Evolutionary conservation across 129 eudicot species (phyloP), one percentile per base, ranked within the genome.

Genomic region (Tagetes erecta): DNA sequence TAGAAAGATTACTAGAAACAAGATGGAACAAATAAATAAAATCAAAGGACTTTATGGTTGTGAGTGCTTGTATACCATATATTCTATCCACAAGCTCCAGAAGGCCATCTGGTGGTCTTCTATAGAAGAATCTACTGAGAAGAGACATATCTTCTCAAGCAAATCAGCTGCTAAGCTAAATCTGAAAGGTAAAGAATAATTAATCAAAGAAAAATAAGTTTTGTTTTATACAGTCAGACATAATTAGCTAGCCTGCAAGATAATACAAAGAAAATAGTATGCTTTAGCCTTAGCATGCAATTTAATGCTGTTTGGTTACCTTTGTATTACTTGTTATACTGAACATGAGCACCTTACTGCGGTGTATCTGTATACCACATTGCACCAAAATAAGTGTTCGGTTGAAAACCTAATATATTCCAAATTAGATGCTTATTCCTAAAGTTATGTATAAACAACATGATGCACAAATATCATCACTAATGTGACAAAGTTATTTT

Each of bases 61-160:
- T 13, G 55, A 70, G 68, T 66, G 74, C 39, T 49, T 46, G 27
- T 50, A 84, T 89, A 95, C 99, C 99, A 73, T 91, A 95, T 31
- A 95, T 92, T 85, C 99, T 95, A 51, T 91, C 99, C 52, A 85
- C 89, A 40, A 95, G 87, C 83, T 95, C 97, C 9, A 95, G 96
- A 90, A 95, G 81, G 55, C 99, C 99, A 89, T 95, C 99, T 62
- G 97, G 99, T 0, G 97, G 95, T 77, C 96, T 91, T 78, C 84
- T 91, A 81, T 88, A 80, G 60, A 94, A 94, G 87, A 94, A 94
- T 87, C 99, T 88, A 83, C 95, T 95, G 51, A 95, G 90, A 59
- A 95, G 80, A 31, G 99, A 87, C 99, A 95, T 95, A 45, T 35
- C 58, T 82, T 57, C 39, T 66, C 10, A 64, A 70, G 65, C 56